Base-by-base conservation (phyloP, 192 early-diverging fungal species). In the Cladochytrium replicatum region DNA sequence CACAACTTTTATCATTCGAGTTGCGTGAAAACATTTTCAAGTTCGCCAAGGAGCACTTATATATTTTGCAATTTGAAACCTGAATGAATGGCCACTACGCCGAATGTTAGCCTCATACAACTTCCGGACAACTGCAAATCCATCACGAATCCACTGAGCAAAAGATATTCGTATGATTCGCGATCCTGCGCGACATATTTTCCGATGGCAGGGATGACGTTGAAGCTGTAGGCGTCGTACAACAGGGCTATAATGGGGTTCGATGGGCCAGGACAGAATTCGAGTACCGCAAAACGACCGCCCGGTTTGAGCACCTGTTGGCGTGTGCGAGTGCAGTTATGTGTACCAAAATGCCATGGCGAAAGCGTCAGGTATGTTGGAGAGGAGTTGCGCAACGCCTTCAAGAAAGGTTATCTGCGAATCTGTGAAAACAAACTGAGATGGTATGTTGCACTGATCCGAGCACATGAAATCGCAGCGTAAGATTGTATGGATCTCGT, bases 261-360 rank as follows among this genome's bases (percentile, higher is more conserved):
- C 8, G 82, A n/a, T n/a, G n/a, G 71, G 23, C 96, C 93, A 34
- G 81, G 80, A 24, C 82, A 78, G 57, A 97, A 99, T 64, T 99
- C 95, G 2, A 99, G 68, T 45, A 85, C 87, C 84, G 89, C 89
- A 65, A 99, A 94, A 6, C 93, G 80, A 32, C 95, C 95, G 4
- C 95, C 95, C 2, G 86, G 87, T 69, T 91, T 93, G 30, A 99
- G 71, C 6, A 97, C 91, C 32, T 93, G 80, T 8, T 64, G 71
- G 50, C 95, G 90, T 17, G 90, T 72, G 50, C 93, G 85, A 1
- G 95, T 97, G 67, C 88, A 92, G 66, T 99, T 99, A 52, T 92
- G 81, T 54, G 97, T 99, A 17, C 95, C 95, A 70, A 97, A 97
- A 19, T n/a, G 95, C 91, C 46, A 99, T 99, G 2, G 93, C 78